Conservation (phyloP, 768 basidiomycete genomes). For the Suillus fuscotomentosus region DNA sequence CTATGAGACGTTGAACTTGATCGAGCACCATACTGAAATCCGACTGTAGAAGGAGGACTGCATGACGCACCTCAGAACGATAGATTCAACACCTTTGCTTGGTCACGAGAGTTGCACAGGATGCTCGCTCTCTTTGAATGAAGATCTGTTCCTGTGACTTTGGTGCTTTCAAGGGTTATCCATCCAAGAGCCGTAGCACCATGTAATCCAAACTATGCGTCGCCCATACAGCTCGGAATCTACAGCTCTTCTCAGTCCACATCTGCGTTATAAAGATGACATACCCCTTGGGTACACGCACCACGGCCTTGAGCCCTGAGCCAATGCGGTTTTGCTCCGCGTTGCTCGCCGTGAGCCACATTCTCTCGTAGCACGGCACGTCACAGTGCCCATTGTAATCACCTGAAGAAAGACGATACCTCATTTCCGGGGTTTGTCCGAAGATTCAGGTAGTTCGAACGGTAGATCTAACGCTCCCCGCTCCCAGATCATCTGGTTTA, state of each 20-base stretch:
- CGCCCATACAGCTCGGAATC: constrained; percentile 99
- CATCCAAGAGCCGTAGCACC: constrained; percentile 96
- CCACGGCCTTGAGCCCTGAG: constrained; percentile 97
- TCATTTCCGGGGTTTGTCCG: constrained; percentile 48
- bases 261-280: constrained; percentile 94
- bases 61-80: constrained; percentile 96
- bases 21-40: constrained; percentile 78
- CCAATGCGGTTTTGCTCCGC: constrained; percentile 98
- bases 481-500: constrained; percentile 93
- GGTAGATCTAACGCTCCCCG: constrained; percentile 50
- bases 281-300: constrained; percentile 90
- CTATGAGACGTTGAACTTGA: constrained; percentile 76
- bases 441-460: constrained; percentile 27
- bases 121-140: constrained; percentile 96
- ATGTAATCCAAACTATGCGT: constrained; percentile 95
- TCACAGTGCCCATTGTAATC: constrained; percentile 98
- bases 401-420: constrained; percentile 96
- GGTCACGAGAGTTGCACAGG: constrained; percentile 88
- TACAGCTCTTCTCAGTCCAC: constrained; percentile 99
- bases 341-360: constrained; percentile 97
- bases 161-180: constrained; percentile 99
- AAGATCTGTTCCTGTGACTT: constrained; percentile 89
- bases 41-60: constrained; percentile 80
- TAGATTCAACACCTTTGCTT: constrained; percentile 99
- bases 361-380: constrained; percentile 94